Base-by-base conservation (phyloP, 2,329 filamentous ascomycete species). In the Microdochium bolleyi region DNA sequence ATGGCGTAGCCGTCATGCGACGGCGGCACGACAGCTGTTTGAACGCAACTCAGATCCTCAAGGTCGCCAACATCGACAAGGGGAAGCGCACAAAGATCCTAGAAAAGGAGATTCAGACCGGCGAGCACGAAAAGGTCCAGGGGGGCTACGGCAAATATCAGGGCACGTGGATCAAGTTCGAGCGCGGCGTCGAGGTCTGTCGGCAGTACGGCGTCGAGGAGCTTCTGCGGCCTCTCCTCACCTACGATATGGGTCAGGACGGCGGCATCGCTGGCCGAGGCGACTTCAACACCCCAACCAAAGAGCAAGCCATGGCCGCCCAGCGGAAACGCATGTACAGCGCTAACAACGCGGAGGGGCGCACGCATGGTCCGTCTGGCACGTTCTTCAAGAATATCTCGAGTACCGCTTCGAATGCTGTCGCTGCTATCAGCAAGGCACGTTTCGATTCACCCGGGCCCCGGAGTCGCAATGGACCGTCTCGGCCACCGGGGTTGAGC, bases 311-410 rank as follows among this genome's bases (percentile, higher is more conserved):
- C 55, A 96, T 97, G 92, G 94, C 94, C 11, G 92, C 92, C 4
- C 87, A 91, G 70, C 78, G 94, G 60, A 97, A 99, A 69, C 83
- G 92, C 58, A 83, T 96, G 70, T 97, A 96, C 71, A 95, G 87
- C 59, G 79, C 82, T 49, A 82, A 79, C 48, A 76, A 82, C 51
- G 48, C 48, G 3, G 89, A 95, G 54, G 83, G 78, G 49, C 80
- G 90, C 50, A 73, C 78, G 13, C 83, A 82, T 61, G 83, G 80
- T 63, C 61, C 84, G 19, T 84, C 88, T 49, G 92, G 91, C 19
- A 96, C 94, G 1, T 96, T 96, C 67, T 97, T 99, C 75, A 92
- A 92, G 65, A 96, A 95, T 64, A 97, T 99, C 58, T 97, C 92
- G 3, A 88, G 84, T 57, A 95, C 91, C 1, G 92, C 94, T 1